Percentiles rank a stretch among this genome's conserved stretches.
Evolutionary conservation across 1,139 yeast species (phyloP).

Genomic region (Sugiyamaella novakii): DNA sequence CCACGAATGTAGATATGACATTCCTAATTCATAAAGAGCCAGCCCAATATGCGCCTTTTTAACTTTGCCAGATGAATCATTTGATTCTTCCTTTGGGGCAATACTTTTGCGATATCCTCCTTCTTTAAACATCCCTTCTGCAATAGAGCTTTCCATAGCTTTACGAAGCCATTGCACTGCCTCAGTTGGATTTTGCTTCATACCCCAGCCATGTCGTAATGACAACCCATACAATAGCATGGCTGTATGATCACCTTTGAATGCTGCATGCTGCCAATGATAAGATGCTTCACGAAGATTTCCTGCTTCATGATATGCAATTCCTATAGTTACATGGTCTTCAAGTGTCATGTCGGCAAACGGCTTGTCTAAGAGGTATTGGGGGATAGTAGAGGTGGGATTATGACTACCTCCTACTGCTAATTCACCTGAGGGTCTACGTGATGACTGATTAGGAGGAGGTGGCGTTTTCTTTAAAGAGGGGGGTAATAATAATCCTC

Average conservation of each 20-base stretch:
- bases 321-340: slow-evolving; percentile 55
- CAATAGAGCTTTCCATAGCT: slow-evolving; percentile 45
- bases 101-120: slow-evolving; percentile 17
- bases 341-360: slow-evolving; percentile 37
- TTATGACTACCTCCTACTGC: neutral
- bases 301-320: slow-evolving; percentile 57
- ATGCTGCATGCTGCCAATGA: slow-evolving; percentile 65
- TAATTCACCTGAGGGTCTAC: slow-evolving; percentile 6
- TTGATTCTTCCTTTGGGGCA: neutral
- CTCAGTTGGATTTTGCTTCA: slow-evolving; percentile 57
- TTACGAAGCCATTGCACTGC: slow-evolving; percentile 64
- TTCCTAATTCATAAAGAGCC: slow-evolving; percentile 63
- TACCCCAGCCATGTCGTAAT: slow-evolving; percentile 70
- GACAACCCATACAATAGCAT: slow-evolving; percentile 74
- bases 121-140: slow-evolving; percentile 20
- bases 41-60: slow-evolving; percentile 43
- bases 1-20: slow-evolving; percentile 60
- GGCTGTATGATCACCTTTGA: slow-evolving; percentile 63
- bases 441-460: slow-evolving; percentile 4
- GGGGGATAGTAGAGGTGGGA: slow-evolving; percentile 1
- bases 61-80: slow-evolving; percentile 27
- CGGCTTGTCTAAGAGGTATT: slow-evolving; percentile 21
- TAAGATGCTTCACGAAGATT: slow-evolving; percentile 69
- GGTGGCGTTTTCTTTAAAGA: slow-evolving; percentile 8
- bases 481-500: slow-evolving; percentile 10